A percentile compares a stretch with the other conserved stretches of the same genome.
Conservation (phyloP, 2,329 filamentous ascomycete species). For the Hypoxylon sp. region DNA sequence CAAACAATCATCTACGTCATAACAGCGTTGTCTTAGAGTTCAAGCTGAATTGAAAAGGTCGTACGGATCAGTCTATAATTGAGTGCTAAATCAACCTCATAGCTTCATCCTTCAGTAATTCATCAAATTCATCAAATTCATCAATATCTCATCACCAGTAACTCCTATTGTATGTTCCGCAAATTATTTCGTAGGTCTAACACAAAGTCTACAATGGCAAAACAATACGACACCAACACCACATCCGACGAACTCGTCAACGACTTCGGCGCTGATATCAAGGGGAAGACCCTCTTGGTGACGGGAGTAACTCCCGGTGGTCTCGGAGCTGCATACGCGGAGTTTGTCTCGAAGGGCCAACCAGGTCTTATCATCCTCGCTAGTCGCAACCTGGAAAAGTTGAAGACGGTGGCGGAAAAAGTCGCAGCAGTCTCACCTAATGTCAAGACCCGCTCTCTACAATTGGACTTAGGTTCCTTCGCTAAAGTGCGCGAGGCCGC, state of each 20-base stretch:
- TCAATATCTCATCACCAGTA: neutral
- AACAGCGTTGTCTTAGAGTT: neutral
- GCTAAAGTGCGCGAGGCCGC: slow-evolving; percentile 55
- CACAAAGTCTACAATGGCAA: slow-evolving; percentile 4
- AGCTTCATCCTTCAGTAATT: neutral
- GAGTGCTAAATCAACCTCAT: neutral
- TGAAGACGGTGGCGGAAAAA: slow-evolving; percentile 53
- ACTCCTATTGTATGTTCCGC: neutral
- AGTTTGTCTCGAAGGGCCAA: slow-evolving; percentile 57
- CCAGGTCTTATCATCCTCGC: slow-evolving; percentile 62
- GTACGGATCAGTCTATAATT: neutral
- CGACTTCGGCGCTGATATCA: slow-evolving; percentile 14
- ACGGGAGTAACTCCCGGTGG: slow-evolving; percentile 60
- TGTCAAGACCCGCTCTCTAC: slow-evolving; percentile 55
- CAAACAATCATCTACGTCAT: neutral
- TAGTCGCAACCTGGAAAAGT: slow-evolving; percentile 61
- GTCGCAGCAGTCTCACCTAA: slow-evolving; percentile 54
- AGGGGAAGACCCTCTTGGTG: slow-evolving; percentile 57
- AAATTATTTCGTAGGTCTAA: slow-evolving; percentile 1
- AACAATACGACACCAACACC: slow-evolving; percentile 7
- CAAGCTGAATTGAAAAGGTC: neutral
- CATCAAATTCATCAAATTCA: neutral
- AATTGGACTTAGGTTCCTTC: slow-evolving; percentile 40
- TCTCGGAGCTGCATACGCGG: slow-evolving; percentile 54
- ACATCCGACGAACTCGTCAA: neutral